phyloP scores from a whole-genome alignment of 2,329 filamentous ascomycete species.

The Colletotrichum sp. region DNA sequence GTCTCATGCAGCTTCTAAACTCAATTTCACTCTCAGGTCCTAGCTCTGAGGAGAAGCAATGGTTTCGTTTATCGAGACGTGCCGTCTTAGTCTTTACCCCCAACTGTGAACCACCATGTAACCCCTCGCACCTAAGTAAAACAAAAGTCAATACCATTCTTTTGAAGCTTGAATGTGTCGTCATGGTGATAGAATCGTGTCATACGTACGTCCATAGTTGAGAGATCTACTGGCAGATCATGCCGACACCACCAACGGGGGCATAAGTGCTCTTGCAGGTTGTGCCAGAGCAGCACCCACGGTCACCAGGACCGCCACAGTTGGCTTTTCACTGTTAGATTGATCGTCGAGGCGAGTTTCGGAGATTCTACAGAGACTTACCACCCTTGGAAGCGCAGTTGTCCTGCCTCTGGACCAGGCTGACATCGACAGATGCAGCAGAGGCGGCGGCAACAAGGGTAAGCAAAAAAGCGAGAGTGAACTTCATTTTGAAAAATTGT shows the following conservation, averaged over 20 bases:
- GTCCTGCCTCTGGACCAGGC: not conserved
- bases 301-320: not conserved
- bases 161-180: not conserved
- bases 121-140: not conserved
- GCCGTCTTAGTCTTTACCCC: not conserved
- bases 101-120: not conserved
- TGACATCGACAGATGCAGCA: not conserved
- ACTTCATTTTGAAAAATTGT: not conserved
- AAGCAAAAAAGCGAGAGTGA: not conserved
- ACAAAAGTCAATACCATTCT: not conserved
- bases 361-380: not conserved
- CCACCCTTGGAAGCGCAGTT: not conserved
- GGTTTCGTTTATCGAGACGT: not conserved
- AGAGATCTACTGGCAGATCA: not conserved
- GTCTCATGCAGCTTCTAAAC: not conserved
- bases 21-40: not conserved
- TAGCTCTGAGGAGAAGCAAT: not conserved
- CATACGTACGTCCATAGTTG: not conserved
- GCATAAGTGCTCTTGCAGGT: not conserved
- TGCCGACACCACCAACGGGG: not conserved
- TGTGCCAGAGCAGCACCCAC: not conserved
- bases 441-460: not conserved
- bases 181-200: not conserved
- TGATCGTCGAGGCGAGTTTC: not conserved
- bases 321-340: not conserved